Base-by-base conservation (phyloP, 495 filamentous ascomycete genomes). In the Xylaria intraflava region DNA sequence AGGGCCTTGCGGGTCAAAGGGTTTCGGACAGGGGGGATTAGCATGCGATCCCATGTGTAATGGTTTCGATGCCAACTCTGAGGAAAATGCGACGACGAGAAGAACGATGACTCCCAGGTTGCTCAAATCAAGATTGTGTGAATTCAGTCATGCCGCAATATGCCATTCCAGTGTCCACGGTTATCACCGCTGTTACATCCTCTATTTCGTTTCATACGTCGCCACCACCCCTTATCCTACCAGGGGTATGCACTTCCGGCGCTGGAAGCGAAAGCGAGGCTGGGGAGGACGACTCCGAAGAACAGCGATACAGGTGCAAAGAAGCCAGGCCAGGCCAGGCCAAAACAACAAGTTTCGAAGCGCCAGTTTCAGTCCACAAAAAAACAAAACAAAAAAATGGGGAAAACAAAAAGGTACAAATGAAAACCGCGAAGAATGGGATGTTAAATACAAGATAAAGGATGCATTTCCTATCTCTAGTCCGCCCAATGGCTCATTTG, bases 361-460 rank as follows among this genome's bases (percentile, higher is more conserved):
- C 4, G 27, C 7, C 16, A 38, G 35, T 17, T 38, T 38, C 35
- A 16, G 35, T 38, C 23, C 45, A 50, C 27, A 33, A 38, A 47
- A 51, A 36, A 43, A 49, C 46, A 51, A 31, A 60, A 47, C 2
- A 44, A 56, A 54, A 56, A 49, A n/a, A 45, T 24, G 51, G 30
- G 51, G 57, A 55, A 55, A 47, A 52, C 45, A 44, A 19, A 23
- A 39, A 53, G 36, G 45, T 38, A 33, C 10, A 43, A 29, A 23
- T 39, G 14, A 31, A 43, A 17, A 45, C 17, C 29, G n/a, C n/a
- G 27, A 54, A 54, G 29, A 57, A 55, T 46, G 44, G 42, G 47
- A 27, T 54, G 53, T 58, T 56, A 62, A 50, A 57, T 59, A 67
- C 48, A 62, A 58, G 57, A 56, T 49, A 53, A 49, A 53, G 41